A percentile compares a stretch with the other conserved stretches of the same genome.
phyloP scores from a whole-genome alignment of 1,284 basidiomycete species.

The Rhodofomes roseus region DNA sequence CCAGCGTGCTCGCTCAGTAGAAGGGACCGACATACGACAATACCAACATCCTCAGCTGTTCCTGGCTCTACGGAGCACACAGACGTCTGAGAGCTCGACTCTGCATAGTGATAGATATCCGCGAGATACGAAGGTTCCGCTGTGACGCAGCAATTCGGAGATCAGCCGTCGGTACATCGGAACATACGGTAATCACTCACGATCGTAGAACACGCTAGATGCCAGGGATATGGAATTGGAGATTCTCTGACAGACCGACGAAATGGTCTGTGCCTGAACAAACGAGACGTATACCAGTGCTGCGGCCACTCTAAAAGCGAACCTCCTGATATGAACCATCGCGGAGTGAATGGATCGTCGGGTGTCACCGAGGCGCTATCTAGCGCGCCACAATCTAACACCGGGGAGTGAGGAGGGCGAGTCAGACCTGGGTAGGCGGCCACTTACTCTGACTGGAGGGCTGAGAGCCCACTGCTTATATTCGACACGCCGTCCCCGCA shows the following conservation, averaged over 20 bases:
- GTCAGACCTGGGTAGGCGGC: too few species aligned
- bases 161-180: not conserved
- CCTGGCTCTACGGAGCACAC: slow-evolving; percentile 24
- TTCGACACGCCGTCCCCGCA: not conserved
- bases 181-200: not conserved
- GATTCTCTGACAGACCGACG: not conserved
- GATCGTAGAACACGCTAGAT: not conserved
- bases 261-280: not conserved
- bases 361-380: too few species aligned
- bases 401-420: not conserved
- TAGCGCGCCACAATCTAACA: not conserved
- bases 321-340: not conserved
- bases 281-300: not conserved
- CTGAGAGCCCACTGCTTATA: not conserved
- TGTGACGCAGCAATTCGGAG: not conserved
- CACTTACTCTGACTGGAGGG: too few species aligned
- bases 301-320: not conserved
- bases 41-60: slow-evolving; percentile 23
- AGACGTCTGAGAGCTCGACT: slow-evolving; percentile 20
- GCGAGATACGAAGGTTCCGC: slow-evolving; percentile 11
- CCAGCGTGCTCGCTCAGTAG: slow-evolving; percentile 13
- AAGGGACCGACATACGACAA: slow-evolving; percentile 16
- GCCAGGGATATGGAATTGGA: not conserved
- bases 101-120: slow-evolving; percentile 28
- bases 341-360: not conserved